phyloP scores from a whole-genome alignment of 352 stramenopile genomes.

The Phytophthora pistaciae region DNA sequence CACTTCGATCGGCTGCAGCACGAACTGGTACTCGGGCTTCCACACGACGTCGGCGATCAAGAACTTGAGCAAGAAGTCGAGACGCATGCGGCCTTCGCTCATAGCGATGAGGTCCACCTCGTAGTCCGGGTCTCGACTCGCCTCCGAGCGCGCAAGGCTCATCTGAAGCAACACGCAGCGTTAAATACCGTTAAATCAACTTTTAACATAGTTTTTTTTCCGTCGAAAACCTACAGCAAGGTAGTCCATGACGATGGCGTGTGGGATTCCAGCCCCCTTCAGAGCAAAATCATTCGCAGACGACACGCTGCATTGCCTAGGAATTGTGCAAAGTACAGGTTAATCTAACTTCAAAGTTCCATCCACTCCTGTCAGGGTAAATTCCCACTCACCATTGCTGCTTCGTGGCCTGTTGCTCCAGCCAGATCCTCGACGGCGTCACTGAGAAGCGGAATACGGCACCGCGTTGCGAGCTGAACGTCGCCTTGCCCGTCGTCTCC shows the following conservation, averaged over 20 bases:
- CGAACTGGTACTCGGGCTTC: slow-evolving; percentile 41
- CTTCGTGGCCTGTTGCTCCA: slow-evolving; percentile 31
- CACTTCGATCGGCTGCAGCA: slow-evolving; percentile 35
- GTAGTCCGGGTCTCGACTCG: slow-evolving; percentile 10
- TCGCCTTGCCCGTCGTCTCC: slow-evolving; percentile 25
- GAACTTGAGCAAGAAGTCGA: slow-evolving; percentile 35
- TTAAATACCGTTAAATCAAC: background rate
- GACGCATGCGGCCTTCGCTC: slow-evolving; percentile 32
- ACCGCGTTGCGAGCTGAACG: slow-evolving; percentile 27
- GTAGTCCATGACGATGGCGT: slow-evolving; percentile 38
- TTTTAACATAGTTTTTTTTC: background rate
- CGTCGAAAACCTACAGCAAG: slow-evolving; percentile 21
- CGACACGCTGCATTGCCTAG: slow-evolving; percentile 35
- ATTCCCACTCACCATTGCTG: slow-evolving; percentile 20
- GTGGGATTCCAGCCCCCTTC: slow-evolving; percentile 32
- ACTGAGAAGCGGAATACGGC: slow-evolving; percentile 30
- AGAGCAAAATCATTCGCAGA: slow-evolving; percentile 39
- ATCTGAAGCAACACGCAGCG: slow-evolving; percentile 12
- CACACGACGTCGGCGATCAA: slow-evolving; percentile 34
- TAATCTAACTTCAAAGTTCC: background rate
- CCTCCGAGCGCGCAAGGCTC: slow-evolving; percentile 12
- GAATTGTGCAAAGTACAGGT: background rate
- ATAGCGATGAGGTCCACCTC: slow-evolving; percentile 37
- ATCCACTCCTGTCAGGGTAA: background rate
- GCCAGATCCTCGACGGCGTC: slow-evolving; percentile 18